Percentiles rank a stretch among this genome's conserved stretches.
Conservation (phyloP, 2,329 filamentous ascomycete species). For the Orbilia javanica region DNA sequence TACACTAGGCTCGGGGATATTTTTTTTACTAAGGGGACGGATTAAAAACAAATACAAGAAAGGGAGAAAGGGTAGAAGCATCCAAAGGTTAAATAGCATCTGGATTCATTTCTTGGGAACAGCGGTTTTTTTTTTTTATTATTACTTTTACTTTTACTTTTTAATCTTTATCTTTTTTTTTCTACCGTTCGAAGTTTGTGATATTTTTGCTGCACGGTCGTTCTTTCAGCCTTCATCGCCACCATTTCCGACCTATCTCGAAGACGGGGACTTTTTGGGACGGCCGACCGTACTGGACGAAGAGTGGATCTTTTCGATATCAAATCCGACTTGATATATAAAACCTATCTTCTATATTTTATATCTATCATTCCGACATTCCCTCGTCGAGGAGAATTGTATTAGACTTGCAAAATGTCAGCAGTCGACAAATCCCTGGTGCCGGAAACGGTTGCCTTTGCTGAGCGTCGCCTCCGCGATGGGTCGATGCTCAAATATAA, state of each 20-base stretch:
- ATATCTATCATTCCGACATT: constrained; percentile 7
- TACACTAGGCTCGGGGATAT: constrained; percentile 46
- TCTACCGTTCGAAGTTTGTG: constrained; percentile 19
- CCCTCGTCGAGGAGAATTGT: neutral
- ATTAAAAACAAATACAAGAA: neutral
- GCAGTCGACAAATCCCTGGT: constrained; percentile 49
- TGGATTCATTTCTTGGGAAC: constrained; percentile 38
- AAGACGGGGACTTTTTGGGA: neutral
- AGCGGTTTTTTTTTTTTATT: neutral
- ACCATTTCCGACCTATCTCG: constrained; percentile 1
- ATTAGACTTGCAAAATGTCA: constrained; percentile 27
- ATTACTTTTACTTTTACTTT: constrained; percentile 3
- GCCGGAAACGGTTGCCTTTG: constrained; percentile 56
- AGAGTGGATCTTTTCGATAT: constrained; percentile 57
- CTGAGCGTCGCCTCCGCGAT: constrained; percentile 66
- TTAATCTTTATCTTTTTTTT: neutral
- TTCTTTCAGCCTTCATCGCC: constrained; percentile 17
- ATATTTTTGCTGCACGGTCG: constrained; percentile 17
- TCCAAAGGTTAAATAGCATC: constrained; percentile 57
- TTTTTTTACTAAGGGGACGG: constrained; percentile 4
- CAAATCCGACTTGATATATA: neutral
- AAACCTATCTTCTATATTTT: neutral
- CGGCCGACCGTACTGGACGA: constrained; percentile 42
- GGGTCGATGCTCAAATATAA: constrained; percentile 84
- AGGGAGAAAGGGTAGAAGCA: too few relatives aligned